Percentiles rank a stretch among this genome's conserved stretches.
Evolutionary conservation across 108 stramenopile species (phyloP).

Genomic region (Stephanodiscus triporus): DNA sequence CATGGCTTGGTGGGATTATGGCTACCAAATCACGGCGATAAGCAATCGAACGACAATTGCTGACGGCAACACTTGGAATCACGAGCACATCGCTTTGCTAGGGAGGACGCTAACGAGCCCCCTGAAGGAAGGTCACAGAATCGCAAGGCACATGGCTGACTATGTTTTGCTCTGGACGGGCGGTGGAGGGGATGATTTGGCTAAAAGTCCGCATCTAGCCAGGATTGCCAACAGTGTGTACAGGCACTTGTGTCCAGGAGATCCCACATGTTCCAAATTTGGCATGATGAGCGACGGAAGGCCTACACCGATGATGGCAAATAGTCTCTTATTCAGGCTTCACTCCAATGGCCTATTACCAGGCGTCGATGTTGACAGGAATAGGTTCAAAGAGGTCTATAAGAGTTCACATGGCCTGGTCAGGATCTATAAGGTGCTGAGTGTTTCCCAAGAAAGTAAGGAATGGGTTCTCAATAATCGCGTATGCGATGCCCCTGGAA

Average conservation of each 20-base stretch:
- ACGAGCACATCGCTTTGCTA: constrained; percentile 98
- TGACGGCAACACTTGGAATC: constrained; percentile 99
- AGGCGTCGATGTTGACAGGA: constrained; percentile 79
- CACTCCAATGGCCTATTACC: constrained; percentile 73
- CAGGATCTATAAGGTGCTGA: constrained; percentile 94
- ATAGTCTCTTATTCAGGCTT: constrained; percentile 91
- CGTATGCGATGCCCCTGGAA: constrained; percentile 84
- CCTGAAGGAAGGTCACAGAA: constrained; percentile 92
- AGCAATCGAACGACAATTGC: constrained; percentile 98
- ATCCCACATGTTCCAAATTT: constrained; percentile 89
- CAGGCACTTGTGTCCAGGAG: constrained; percentile 85
- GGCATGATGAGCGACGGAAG: constrained; percentile 55
- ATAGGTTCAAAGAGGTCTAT: constrained; percentile 86
- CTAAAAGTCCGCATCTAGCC: constrained; percentile 95
- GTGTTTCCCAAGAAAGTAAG: constrained; percentile 88
- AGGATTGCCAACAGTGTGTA: constrained; percentile 98
- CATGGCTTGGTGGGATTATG: constrained; percentile 98
- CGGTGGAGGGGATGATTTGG: constrained; percentile 97
- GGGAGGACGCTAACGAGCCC: constrained; percentile 90
- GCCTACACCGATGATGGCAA: constrained; percentile 76
- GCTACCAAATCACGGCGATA: constrained; percentile 95
- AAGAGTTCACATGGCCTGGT: constrained; percentile 94
- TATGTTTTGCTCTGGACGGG: constrained; percentile 96
- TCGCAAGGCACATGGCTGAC: constrained; percentile 95
- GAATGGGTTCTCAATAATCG: constrained; percentile 88